These are phyloP conservation scores for Coemansia brasiliensis DNA, from an alignment of 192 early-diverging fungal genomes.

Conservation along the genomic window DNA sequence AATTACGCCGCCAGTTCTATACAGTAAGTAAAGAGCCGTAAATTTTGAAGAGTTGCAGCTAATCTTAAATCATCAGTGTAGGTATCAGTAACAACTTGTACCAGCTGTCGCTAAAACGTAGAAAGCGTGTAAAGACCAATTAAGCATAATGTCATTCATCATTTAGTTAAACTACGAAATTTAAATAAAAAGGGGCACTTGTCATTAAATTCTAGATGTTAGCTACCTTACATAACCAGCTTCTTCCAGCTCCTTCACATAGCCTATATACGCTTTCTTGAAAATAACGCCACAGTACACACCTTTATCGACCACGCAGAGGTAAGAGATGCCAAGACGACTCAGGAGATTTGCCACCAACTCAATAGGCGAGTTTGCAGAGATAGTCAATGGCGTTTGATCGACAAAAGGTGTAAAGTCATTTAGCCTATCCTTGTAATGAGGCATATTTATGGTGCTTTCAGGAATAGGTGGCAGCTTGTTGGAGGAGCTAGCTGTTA, in stretches of 20 bases:
- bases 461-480: conserved; percentile 7
- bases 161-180: background rate
- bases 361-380: conserved; percentile 75
- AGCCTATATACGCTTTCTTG: conserved; percentile 80
- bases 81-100: conserved; percentile 51
- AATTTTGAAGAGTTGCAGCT: background rate
- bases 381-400: conserved; percentile 77
- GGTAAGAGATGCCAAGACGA: conserved; percentile 77
- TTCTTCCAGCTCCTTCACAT: conserved; percentile 69
- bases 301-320: conserved; percentile 79
- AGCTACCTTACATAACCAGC: conserved; percentile 37
- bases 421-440: conserved; percentile 41
- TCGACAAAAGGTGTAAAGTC: conserved; percentile 52
- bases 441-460: conserved; percentile 23
- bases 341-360: conserved; percentile 82
- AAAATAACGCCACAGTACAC: conserved; percentile 78
- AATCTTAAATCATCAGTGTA: conserved; percentile 6
- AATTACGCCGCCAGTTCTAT: conserved; percentile 38
- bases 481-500: background rate
- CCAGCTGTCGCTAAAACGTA: conserved; percentile 37
- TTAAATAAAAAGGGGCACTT: background rate
- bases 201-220: background rate
- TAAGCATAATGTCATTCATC: background rate
- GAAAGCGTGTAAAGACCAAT: conserved; percentile 9
- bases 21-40: conserved; percentile 31